phyloP scores from a whole-genome alignment of 768 basidiomycete species.

The Ramaria sp. region DNA sequence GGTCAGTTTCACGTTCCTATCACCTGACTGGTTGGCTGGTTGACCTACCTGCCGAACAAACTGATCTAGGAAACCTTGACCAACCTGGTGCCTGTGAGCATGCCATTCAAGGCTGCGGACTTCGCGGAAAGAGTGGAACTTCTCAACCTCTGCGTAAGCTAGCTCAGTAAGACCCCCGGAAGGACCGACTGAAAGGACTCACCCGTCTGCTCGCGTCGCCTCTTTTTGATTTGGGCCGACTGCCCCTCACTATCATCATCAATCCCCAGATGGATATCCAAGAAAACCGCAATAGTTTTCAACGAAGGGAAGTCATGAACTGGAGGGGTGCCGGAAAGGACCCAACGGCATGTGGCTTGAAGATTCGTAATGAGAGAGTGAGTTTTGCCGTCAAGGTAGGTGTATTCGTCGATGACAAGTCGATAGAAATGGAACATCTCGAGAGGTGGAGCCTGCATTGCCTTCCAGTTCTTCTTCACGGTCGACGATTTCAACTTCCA shows the following conservation, averaged over 20 bases:
- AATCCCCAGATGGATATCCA: conserved; percentile 84
- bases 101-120: conserved; percentile 91
- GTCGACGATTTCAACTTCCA: conserved; percentile 60
- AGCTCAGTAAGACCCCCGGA: neutral
- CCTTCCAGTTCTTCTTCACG: conserved; percentile 64
- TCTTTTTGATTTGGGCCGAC: conserved; percentile 67
- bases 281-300: conserved; percentile 83
- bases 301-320: conserved; percentile 83
- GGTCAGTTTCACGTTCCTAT: neutral
- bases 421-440: conserved; percentile 91
- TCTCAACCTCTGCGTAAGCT: conserved; percentile 57
- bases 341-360: conserved; percentile 78
- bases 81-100: conserved; percentile 70
- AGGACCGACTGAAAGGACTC: conserved; percentile 12
- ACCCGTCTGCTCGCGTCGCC: conserved; percentile 79
- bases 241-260: conserved; percentile 80
- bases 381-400: conserved; percentile 75
- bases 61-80: conserved; percentile 70
- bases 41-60: conserved; percentile 73
- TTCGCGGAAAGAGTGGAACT: conserved; percentile 95
- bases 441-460: conserved; percentile 74
- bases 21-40: neutral
- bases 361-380: conserved; percentile 70
- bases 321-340: conserved; percentile 93
- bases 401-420: conserved; percentile 89